Evolutionary conservation across 1,284 basidiomycete genomes (phyloP), one percentile per base, ranked within the genome.

Genomic region (Ustilago trichophora): DNA sequence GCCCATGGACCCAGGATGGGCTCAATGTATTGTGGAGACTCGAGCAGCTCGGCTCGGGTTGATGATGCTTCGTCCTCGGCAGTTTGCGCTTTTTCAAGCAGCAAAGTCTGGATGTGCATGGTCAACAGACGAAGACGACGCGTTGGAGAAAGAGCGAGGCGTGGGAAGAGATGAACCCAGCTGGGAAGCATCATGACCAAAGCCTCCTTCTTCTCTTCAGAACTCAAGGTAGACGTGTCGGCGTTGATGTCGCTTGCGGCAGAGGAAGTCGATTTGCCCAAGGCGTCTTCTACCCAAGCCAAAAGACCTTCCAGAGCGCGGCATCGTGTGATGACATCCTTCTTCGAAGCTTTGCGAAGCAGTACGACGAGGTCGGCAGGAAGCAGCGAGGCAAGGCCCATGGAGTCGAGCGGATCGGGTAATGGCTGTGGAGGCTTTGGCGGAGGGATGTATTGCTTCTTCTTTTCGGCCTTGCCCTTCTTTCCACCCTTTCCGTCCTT

Each of bases 101-200:
- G 83, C 6, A 88, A 85, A 0, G 85, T 76, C 69, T 96, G 92
- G 0, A 93, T 82, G 8, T 86, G 85, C 6, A 88, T 87, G 2
- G 92, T 86, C 0, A 90, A 84, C 8, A 86, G 79, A 13, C 92
- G 88, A 18, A 94, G 85, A 33, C 91, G 87, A 31, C 92, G 87
- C 12, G 89, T 90, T 0, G 92, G 88, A 59, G 93, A 91, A 16
- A 92, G 84, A 37, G 93, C 87, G 10, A 97, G 85, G 0, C 89
- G 85, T 0, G 93, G 89, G 32, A 91, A 84, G 81, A 96, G 92
- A 82, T 96, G 91, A 32, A 94, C 92, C 93, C 93, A 96, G 57
- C 94, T 91, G 6, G 92, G 92, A 36, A 92, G 72, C 83, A 88
- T 88, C 63, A 87, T 85, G 27, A 85, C 84, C 50, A 92, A 82